phyloP scores from a whole-genome alignment of 805 yeast genomes.

The Candida ortonii region DNA sequence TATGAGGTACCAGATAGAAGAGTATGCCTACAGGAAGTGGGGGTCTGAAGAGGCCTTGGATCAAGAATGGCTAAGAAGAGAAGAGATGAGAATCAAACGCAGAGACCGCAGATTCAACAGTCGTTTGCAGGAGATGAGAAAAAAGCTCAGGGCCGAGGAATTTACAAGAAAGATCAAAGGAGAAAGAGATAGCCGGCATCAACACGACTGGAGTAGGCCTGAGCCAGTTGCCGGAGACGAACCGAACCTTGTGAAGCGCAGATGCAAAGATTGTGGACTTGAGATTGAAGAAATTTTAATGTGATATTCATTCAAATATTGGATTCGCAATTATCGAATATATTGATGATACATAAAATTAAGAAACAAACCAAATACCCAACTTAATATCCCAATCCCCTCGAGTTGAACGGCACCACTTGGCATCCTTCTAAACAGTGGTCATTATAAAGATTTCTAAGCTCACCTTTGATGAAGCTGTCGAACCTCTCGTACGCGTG shows the following conservation, averaged over 20 bases:
- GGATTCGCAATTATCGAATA: constrained; percentile 1
- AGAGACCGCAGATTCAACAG: constrained; percentile 76
- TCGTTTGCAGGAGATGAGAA: constrained; percentile 83
- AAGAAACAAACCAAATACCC: neutral
- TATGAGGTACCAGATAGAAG: constrained; percentile 89
- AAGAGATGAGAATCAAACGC: constrained; percentile 64
- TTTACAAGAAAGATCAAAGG: constrained; percentile 67
- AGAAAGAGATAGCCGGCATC: constrained; percentile 56
- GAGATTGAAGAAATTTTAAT: constrained; percentile 74
- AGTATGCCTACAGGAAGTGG: constrained; percentile 92
- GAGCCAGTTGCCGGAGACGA: constrained; percentile 31
- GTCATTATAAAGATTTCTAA: constrained; percentile 12
- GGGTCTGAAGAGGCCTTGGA: constrained; percentile 86
- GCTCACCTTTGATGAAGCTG: constrained; percentile 15
- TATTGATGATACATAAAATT: neutral
- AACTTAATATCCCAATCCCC: neutral
- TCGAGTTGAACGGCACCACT: constrained; percentile 9
- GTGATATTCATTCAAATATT: constrained; percentile 13
- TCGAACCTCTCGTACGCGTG: constrained; percentile 23
- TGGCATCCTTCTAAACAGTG: constrained; percentile 24
- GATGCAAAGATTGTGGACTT: constrained; percentile 80
- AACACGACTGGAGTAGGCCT: constrained; percentile 71
- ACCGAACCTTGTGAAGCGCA: constrained; percentile 43
- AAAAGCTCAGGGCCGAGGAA: constrained; percentile 89
- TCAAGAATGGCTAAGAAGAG: constrained; percentile 87